Conservation (phyloP, 2,329 filamentous ascomycete species). For the Diplodia sapinea region DNA sequence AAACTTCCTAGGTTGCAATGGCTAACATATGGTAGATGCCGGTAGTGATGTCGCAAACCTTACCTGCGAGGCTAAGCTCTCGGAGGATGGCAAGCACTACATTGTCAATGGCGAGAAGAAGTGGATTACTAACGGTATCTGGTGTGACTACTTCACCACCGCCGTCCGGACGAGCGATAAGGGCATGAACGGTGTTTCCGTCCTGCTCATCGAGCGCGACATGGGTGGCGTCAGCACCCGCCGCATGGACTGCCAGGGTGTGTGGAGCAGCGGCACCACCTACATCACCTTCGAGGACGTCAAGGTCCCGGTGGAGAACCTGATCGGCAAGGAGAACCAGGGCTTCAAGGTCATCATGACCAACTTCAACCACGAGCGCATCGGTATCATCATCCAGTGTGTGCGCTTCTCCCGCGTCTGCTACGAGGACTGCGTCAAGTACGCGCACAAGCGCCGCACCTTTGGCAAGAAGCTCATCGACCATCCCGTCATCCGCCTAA, state of each 20-base stretch:
- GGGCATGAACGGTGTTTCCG: constrained; percentile 90
- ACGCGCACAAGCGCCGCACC: constrained; percentile 94
- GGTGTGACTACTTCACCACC: constrained; percentile 96
- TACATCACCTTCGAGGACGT: constrained; percentile 99
- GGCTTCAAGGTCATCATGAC: constrained; percentile 76
- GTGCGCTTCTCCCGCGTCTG: constrained; percentile 94
- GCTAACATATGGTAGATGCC: constrained; percentile 65
- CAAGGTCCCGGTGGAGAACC: constrained; percentile 98
- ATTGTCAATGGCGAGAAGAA: constrained; percentile 99
- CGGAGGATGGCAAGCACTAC: constrained; percentile 95
- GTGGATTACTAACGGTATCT: constrained; percentile 99
- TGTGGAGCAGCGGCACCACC: constrained; percentile 93
- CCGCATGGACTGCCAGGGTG: constrained; percentile 97
- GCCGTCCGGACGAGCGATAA: constrained; percentile 86
- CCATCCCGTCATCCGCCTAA: constrained; percentile 95
- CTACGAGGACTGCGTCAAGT: constrained; percentile 95
- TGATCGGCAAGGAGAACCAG: constrained; percentile 97
- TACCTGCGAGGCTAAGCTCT: constrained; percentile 93
- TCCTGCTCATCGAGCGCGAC: constrained; percentile 89
- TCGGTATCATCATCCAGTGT: constrained; percentile 98
- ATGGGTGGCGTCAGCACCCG: constrained; percentile 86
- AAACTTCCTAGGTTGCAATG: constrained; percentile 31
- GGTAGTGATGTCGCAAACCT: constrained; percentile 95
- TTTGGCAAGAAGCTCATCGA: constrained; percentile 97
- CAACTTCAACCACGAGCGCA: constrained; percentile 75